Base-by-base conservation (phyloP, 2,329 filamentous ascomycete genomes). In the Gaeumannomyces sp. region DNA sequence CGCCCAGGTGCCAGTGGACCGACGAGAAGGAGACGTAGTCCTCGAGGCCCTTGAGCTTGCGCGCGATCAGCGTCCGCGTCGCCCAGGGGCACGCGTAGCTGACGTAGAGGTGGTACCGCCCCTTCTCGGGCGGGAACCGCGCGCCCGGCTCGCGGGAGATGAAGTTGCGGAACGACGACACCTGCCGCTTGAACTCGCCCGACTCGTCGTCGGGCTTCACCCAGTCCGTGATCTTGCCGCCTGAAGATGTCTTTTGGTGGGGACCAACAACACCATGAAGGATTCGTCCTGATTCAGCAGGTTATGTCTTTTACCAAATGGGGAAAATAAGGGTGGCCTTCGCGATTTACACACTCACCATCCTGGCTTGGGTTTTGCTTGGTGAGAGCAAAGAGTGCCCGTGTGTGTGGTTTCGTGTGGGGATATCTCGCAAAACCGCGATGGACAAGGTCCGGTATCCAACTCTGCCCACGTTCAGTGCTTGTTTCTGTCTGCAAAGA, bases 31-130 rank as follows among this genome's bases (percentile, higher is more conserved):
- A 83, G 70, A 99, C 88, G 69, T 95, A 84, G 65, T 96, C 89
- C 71, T 98, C 91, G 0, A 99, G 83, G 0, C 94, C 95, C 80
- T 98, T 99, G 72, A 99, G 84, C 75, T 92, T 89, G 66, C 94
- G 85, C 2, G 91, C 90, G 70, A 98, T 97, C 69, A 98, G 82
- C 0, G 92, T 89, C 59, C 95, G 89, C 73, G 92, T 92, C 6
- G 94, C 93, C 93, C 93, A 97, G 4, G 93, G 93, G 77, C 93
- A 97, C 8, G 93, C 93, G 77, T 96, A 97, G 72, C 90, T 94
- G 70, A 97, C 89, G 74, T 94, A 99, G 71, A 99, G 86, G 78
- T 99, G 95, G 76, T 99, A 99, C 65, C 95, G 85, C 64, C 85
- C 92, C 78, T 91, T 92, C 78, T 98, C 94, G 0, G 92, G 85